These are phyloP conservation scores for Globisporangium spiculum DNA, from an alignment of 352 stramenopile species.

Conservation along the genomic window DNA sequence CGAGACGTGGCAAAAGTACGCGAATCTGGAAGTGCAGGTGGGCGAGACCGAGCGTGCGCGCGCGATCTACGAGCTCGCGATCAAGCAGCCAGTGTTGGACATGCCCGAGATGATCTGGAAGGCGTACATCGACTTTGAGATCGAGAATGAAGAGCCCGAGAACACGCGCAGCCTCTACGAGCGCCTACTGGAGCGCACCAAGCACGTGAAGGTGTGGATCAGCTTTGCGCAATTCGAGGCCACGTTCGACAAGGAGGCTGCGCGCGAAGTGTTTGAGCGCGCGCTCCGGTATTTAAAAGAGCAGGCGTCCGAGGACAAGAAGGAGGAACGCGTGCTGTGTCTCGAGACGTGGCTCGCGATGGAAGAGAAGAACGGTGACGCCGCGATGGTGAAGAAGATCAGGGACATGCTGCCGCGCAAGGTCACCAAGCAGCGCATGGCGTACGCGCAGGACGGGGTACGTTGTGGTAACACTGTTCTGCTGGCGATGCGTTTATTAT, in stretches of 20 bases:
- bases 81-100: constrained; percentile 94
- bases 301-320: constrained; percentile 62
- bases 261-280: constrained; percentile 90
- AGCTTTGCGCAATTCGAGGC: constrained; percentile 90
- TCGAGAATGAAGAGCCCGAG: constrained; percentile 76
- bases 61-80: constrained; percentile 96
- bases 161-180: constrained; percentile 94
- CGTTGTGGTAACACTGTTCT: constrained; percentile 26
- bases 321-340: constrained; percentile 96
- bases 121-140: constrained; percentile 99
- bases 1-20: constrained; percentile 94
- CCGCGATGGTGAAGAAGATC: constrained; percentile 77
- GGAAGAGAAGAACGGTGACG: constrained; percentile 79
- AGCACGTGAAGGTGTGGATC: constrained; percentile 97
- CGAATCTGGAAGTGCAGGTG: constrained; percentile 94
- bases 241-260: constrained; percentile 50
- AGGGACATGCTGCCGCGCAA: constrained; percentile 92
- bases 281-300: constrained; percentile 92
- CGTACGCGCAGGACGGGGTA: constrained; percentile 89
- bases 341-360: constrained; percentile 95
- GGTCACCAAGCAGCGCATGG: constrained; percentile 96
- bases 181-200: constrained; percentile 94
- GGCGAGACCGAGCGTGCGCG: constrained; percentile 92
- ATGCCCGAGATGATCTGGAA: constrained; percentile 99
- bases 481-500: constrained; percentile 10